Percentiles rank a stretch among this genome's conserved stretches.
Evolutionary conservation across 192 early-diverging fungal species (phyloP).

Genomic region (Powellomyces hirtus): DNA sequence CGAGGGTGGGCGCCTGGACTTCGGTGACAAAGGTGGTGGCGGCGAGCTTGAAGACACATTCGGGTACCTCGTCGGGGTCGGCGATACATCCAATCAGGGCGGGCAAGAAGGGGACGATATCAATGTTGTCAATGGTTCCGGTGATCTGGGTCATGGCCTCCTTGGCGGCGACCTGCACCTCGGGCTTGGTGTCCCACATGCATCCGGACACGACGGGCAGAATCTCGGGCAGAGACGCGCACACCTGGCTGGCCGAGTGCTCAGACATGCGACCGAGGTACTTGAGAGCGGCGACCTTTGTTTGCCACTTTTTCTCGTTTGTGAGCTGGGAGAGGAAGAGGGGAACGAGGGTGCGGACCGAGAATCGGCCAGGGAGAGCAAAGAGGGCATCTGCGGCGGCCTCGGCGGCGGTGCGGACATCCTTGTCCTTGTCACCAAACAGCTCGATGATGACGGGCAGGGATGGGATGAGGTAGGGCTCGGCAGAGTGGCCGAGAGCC

Average conservation of each 20-base stretch:
- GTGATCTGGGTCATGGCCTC: slow-evolving; percentile 66
- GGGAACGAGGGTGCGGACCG: slow-evolving; percentile 57
- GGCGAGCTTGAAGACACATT: slow-evolving; percentile 73
- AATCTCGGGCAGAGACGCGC: slow-evolving; percentile 51
- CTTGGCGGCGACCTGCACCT: slow-evolving; percentile 65
- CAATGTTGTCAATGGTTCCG: slow-evolving; percentile 73
- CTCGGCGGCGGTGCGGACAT: slow-evolving; percentile 42
- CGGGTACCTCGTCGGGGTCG: slow-evolving; percentile 74
- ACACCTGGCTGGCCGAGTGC: slow-evolving; percentile 48
- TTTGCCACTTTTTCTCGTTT: slow-evolving; percentile 76
- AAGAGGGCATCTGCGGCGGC: slow-evolving; percentile 45
- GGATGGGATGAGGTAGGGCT: slow-evolving; percentile 65
- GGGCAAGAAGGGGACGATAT: slow-evolving; percentile 73
- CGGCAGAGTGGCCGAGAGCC: slow-evolving; percentile 56
- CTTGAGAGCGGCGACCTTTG: slow-evolving; percentile 58
- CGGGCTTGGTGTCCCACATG: slow-evolving; percentile 82
- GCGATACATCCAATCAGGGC: slow-evolving; percentile 73
- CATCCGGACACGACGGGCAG: slow-evolving; percentile 70
- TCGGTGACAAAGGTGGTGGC: slow-evolving; percentile 75
- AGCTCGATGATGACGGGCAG: slow-evolving; percentile 62
- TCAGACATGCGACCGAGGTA: slow-evolving; percentile 44
- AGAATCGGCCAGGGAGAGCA: slow-evolving; percentile 40
- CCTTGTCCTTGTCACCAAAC: slow-evolving; percentile 50
- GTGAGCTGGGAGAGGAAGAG: slow-evolving; percentile 63
- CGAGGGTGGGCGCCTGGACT: slow-evolving; percentile 72